Conservation (phyloP, 2,329 filamentous ascomycete genomes). For the Orbilia quercus region DNA sequence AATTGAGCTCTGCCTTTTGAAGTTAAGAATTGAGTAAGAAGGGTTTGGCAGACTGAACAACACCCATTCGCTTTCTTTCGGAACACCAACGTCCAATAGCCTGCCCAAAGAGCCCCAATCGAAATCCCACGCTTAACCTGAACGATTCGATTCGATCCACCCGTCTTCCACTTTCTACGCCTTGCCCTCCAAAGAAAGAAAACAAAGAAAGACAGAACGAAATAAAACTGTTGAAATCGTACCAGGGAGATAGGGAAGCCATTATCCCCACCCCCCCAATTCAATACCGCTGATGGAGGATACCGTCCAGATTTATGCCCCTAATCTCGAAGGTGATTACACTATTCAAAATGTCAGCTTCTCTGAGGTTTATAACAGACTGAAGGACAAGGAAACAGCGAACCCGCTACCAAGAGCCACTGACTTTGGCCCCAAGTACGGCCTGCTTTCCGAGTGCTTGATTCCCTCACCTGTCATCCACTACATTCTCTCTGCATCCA, state of each 20-base stretch:
- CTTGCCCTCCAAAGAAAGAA: background rate
- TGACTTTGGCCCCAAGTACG: constrained; percentile 50
- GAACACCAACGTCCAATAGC: constrained; percentile 3
- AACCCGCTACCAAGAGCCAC: constrained; percentile 34
- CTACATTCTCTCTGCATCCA: constrained; percentile 40
- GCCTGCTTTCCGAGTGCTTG: constrained; percentile 51
- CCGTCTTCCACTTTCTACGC: background rate
- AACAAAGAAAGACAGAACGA: no score
- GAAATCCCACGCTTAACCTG: constrained; percentile 4
- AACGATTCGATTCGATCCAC: background rate
- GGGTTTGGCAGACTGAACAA: constrained; percentile 6
- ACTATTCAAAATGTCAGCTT: constrained; percentile 43
- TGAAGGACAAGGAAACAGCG: constrained; percentile 50
- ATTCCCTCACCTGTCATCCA: constrained; percentile 49
- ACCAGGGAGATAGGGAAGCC: constrained; percentile 28
- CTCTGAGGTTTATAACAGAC: constrained; percentile 52
- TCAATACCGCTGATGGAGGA: constrained; percentile 45
- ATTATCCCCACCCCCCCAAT: background rate
- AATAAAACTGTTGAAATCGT: constrained; percentile 6
- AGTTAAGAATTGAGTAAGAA: constrained; percentile 4
- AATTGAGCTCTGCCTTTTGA: no score
- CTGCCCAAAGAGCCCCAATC: constrained; percentile 2
- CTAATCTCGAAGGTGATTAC: constrained; percentile 50
- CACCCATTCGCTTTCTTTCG: constrained; percentile 25
- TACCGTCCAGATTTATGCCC: constrained; percentile 37